These are phyloP conservation scores for Globisporangium paroecandrum DNA, from an alignment of 352 stramenopile genomes.

Conservation along the genomic window DNA sequence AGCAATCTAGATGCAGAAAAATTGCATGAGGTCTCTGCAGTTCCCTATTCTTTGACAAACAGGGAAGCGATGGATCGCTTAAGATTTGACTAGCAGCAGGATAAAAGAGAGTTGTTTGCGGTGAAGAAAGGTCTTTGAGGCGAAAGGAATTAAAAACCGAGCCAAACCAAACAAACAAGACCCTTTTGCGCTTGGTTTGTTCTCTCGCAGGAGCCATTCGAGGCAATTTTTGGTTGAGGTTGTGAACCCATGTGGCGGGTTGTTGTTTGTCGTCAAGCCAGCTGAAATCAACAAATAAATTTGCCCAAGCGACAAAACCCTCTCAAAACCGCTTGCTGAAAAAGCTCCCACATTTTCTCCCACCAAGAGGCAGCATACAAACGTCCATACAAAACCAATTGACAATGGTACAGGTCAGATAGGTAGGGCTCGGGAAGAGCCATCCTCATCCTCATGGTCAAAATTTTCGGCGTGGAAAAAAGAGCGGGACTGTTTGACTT, in stretches of 20 bases:
- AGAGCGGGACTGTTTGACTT: background rate
- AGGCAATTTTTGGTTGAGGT: slow-evolving; percentile 1
- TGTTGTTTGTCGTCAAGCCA: background rate
- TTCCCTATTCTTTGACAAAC: too few relatives aligned
- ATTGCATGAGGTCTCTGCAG: too few relatives aligned
- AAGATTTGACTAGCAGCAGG: too few relatives aligned
- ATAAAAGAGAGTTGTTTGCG: too few relatives aligned
- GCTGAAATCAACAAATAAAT: slow-evolving; percentile 4
- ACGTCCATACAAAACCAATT: background rate
- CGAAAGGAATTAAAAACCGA: background rate
- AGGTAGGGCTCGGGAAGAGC: background rate
- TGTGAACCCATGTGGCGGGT: background rate
- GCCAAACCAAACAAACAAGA: background rate
- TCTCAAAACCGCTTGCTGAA: background rate
- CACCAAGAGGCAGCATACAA: background rate
- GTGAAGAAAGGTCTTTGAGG: too few relatives aligned
- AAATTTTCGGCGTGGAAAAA: slow-evolving; percentile 1
- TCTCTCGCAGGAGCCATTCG: background rate
- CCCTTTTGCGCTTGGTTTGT: background rate
- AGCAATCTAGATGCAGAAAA: too few relatives aligned
- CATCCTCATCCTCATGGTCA: background rate
- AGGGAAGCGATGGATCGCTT: too few relatives aligned
- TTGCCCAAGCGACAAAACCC: background rate
- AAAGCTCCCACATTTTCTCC: background rate
- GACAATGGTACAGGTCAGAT: too few relatives aligned